phyloP scores from a whole-genome alignment of 225 moss, liverwort and hornwort genomes.

The Bryoerythrophyllum caledonicum region DNA sequence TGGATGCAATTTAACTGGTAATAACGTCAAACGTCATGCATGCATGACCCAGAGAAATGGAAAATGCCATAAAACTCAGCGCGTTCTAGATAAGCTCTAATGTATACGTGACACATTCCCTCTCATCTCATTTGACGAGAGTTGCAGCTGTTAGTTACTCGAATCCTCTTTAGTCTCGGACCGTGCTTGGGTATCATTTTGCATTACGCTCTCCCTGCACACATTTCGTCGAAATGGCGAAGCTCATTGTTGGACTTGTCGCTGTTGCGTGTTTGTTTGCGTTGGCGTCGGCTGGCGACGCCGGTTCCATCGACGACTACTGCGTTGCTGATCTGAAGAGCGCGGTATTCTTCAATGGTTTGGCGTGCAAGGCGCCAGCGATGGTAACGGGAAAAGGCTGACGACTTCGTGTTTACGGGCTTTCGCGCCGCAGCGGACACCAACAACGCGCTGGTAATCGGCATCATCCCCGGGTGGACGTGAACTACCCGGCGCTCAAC shows the following conservation, averaged over 20 bases:
- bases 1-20: no score
- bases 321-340: not conserved
- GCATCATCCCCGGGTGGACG: not conserved
- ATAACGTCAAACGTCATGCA: no score
- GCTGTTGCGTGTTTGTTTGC: not conserved
- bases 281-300: not conserved
- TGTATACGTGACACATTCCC: no score
- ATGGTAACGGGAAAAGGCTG: not conserved
- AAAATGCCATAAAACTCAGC: no score
- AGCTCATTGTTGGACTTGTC: not conserved
- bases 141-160: no score
- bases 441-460: not conserved
- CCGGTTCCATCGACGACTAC: not conserved
- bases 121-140: no score
- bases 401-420: not conserved
- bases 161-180: no score
- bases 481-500: conserved; percentile 1
- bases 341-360: not conserved
- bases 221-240: not conserved
- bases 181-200: no score
- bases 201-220: no score
- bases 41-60: no score
- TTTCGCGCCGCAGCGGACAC: not conserved
- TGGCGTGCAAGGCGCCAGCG: not conserved
- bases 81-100: no score